phyloP scores from a whole-genome alignment of 2,329 filamentous ascomycete genomes.

The Fusarium brevicatenulatum region DNA sequence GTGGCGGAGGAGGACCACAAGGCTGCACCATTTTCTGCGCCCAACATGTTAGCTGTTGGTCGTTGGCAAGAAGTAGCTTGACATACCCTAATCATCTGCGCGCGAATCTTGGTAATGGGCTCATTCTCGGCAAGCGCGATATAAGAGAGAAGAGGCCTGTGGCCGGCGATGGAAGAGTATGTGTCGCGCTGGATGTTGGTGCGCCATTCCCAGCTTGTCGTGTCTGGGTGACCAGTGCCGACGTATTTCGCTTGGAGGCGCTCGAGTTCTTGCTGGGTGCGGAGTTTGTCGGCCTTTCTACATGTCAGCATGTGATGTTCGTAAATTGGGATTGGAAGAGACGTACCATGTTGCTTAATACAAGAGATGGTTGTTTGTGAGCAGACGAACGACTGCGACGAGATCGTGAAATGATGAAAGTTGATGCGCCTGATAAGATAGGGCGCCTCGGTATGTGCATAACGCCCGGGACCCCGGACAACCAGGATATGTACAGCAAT shows the following conservation, averaged over 20 bases:
- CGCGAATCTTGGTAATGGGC: constrained; percentile 80
- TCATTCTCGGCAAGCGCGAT: constrained; percentile 92
- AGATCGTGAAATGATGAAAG: constrained; percentile 13
- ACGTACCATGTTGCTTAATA: constrained; percentile 39
- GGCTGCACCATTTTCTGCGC: constrained; percentile 74
- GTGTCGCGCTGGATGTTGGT: constrained; percentile 96
- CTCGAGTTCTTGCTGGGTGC: constrained; percentile 97
- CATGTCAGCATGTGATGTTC: constrained; percentile 5
- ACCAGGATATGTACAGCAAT: neutral
- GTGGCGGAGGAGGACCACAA: constrained; percentile 65
- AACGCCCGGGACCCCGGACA: neutral
- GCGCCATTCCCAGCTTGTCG: constrained; percentile 96
- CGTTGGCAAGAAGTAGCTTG: neutral
- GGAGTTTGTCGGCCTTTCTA: constrained; percentile 90
- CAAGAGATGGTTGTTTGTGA: neutral
- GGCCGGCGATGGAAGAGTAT: constrained; percentile 87
- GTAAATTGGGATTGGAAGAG: neutral
- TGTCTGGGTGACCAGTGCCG: constrained; percentile 95
- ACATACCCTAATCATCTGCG: constrained; percentile 78
- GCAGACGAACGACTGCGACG: neutral
- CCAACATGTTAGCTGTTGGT: neutral
- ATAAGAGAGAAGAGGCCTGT: constrained; percentile 87
- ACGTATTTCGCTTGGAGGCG: constrained; percentile 95
- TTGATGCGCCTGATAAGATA: constrained; percentile 19
- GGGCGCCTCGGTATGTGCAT: constrained; percentile 24